These are phyloP conservation scores for Lyophyllum semitale DNA, from an alignment of 768 basidiomycete species.

Conservation along the genomic window DNA sequence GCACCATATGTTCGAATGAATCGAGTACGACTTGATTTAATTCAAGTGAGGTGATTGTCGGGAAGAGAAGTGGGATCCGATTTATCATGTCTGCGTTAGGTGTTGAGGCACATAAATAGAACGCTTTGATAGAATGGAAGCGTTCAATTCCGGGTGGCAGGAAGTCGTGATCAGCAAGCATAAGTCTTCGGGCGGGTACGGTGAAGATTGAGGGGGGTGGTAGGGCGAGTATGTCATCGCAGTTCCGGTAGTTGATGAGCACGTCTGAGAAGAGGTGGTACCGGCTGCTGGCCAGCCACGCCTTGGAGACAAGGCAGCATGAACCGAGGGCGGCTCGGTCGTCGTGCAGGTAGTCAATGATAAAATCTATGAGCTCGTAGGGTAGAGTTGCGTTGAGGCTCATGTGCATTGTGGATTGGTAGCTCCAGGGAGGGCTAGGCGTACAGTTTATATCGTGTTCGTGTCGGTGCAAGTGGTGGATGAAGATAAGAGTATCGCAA, in stretches of 20 bases:
- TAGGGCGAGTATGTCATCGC: slow-evolving; percentile 1
- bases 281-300: slow-evolving; percentile 15
- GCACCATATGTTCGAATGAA: slow-evolving; percentile 5
- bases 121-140: slow-evolving; percentile 5
- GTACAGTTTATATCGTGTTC: background rate
- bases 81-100: background rate
- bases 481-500: background rate
- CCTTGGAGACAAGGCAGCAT: slow-evolving; percentile 16
- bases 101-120: slow-evolving; percentile 6
- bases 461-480: background rate
- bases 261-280: slow-evolving; percentile 16
- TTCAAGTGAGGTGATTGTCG: slow-evolving; percentile 11
- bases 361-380: slow-evolving; percentile 17
- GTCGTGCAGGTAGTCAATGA: slow-evolving; percentile 22
- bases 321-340: slow-evolving; percentile 10
- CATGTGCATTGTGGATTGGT: background rate
- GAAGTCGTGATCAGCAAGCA: slow-evolving; percentile 1
- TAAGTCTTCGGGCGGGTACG: slow-evolving; percentile 7
- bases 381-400: slow-evolving; percentile 10
- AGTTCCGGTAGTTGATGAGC: background rate
- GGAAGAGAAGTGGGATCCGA: slow-evolving; percentile 7
- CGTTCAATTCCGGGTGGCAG: slow-evolving; percentile 8
- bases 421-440: too few relatives aligned
- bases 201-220: slow-evolving; percentile 7
- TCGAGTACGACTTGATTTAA: slow-evolving; percentile 13